Base-by-base conservation (phyloP, 2,329 filamentous ascomycete species). In the Xylariaceae sp. region DNA sequence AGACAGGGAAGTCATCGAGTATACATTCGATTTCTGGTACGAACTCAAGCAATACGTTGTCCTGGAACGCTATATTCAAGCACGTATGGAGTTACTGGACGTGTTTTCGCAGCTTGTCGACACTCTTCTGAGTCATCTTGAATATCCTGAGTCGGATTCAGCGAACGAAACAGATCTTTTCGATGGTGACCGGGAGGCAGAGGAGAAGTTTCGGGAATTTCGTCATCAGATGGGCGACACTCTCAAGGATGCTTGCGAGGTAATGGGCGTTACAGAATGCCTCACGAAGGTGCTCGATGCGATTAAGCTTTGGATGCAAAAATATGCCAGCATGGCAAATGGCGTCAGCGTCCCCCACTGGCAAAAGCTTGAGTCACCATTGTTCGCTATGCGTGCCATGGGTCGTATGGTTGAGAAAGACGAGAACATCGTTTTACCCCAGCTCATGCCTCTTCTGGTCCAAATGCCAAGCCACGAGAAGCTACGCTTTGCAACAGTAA, bases 11-110 rank as follows among this genome's bases (percentile, higher is more conserved):
- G 89, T 90, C 4, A 89, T 98, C 49, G 87, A 89, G 40, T 82
- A 93, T 56, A 98, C 94, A 0, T 98, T 98, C 66, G 82, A 81
- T 52, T 97, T 98, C 69, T 98, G 93, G 93, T 97, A 94, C 62
- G 93, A 98, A 61, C 76, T 98, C 35, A 98, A 98, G 72, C 89
- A 96, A 63, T 96, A 95, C 62, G 74, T 98, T 36, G 89, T 90
- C 2, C 67, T 98, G 39, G 91, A 97, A 28, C 85, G 85, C 52
- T 98, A 96, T 61, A 86, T 87, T 38, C 78, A 89, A 55, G 86
- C 90, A 31, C 81, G 90, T 38, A 65, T 89, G 49, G 76, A 86
- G 54, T 79, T 89, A 41, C 74, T 87, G 28, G 87, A 94, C 51
- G 71, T 96, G 35, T 98, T 89, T 65, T 87, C 89, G 2, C 85